Base-by-base conservation (phyloP, 129 eudicot genomes). In the Chrysanthemum makinoi region DNA sequence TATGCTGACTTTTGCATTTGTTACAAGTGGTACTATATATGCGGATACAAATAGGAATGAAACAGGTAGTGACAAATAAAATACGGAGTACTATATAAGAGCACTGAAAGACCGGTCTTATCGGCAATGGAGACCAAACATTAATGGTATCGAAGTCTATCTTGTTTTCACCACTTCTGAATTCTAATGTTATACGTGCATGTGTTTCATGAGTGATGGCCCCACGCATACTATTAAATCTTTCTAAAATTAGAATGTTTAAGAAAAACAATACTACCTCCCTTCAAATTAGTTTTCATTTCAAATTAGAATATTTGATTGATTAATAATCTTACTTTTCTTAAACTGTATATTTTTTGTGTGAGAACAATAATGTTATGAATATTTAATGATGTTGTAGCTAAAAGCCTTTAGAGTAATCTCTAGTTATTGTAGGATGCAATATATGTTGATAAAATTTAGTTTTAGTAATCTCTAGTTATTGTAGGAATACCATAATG, bases 71-170 rank as follows among this genome's bases (percentile, higher is more conserved):
- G 67, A 47, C 4, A 11, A 62, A 47, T 30, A 72, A 28, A 28
- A 6, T 2, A 30, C 28, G n/a, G n/a, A n/a, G n/a, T 26, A 26
- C 6, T 17, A 57, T 8, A 57, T 19, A 64, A 0, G 48, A 15
- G 67, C 68, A 22, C 68, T 28, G 28, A 44, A 57, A 55, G 15
- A 72, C 43, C 75, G 55, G 66, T 44, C 46, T 56, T 44, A 70
- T 57, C 24, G 57, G 30, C 50, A 53, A 56, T 52, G 20, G 20
- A 50, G 74, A 68, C 44, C 61, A 76, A 35, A 68, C 69, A 69
- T 76, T 60, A 59, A 68, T 76, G 70, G 14, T 18, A 59, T 68
- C 30, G 10, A 59, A 76, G 75, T 76, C 56, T 62, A 49, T 53
- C 69, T 76, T 75, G 79, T 56, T 75, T 66, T 75, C 72, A 61